Evolutionary conservation across 2,329 filamentous ascomycete genomes (phyloP), one percentile per base, ranked within the genome.

Genomic region (Myriosclerotinia scirpicola): DNA sequence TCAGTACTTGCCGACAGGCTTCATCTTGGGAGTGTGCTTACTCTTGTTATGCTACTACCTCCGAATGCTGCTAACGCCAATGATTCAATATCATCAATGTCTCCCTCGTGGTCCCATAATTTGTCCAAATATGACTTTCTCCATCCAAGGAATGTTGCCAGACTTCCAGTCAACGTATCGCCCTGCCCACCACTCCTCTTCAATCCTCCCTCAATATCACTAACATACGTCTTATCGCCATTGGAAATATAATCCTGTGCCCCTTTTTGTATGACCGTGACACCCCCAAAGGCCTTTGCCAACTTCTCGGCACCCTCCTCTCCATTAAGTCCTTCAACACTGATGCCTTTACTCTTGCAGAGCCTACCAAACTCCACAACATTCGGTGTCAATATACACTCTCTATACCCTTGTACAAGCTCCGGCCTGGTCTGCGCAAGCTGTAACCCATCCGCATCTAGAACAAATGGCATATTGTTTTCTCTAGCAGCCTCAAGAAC

Each of bases 141-240:
- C 88, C 94, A 99, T 1, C 87, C 93, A 70, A 98, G 79, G 71
- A 99, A 87, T 4, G 95, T 98, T 1, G 91, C 95, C 71, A 99
- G 81, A 44, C 88, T 88, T 1, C 95, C 95, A 0, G 95, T 98
- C 71, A 99, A 81, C 5, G 95, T 98, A 79, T 99, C 95, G 1
- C 95, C 95, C 79, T 99, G 95, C 0, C 95, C 95, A 58, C 94
- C 95, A 67, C 91, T 94, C 71, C 95, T 84, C 85, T 99, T 99
- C 77, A 87, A 79, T 0, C 94, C 94, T 11, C 95, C 95, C 74
- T 87, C 80, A 3, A 93, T 79, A 72, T 97, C 93, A 36, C 89
- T 90, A 0, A 90, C 81, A 36, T 93, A 79, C n/a, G 91, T 96
- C 64, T 83, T 83, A 67, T 84, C 81, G 15, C 93, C 92, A 73